Evolutionary conservation across 2,329 filamentous ascomycete genomes (phyloP).

Genomic region (Talaromyces piceae): DNA sequence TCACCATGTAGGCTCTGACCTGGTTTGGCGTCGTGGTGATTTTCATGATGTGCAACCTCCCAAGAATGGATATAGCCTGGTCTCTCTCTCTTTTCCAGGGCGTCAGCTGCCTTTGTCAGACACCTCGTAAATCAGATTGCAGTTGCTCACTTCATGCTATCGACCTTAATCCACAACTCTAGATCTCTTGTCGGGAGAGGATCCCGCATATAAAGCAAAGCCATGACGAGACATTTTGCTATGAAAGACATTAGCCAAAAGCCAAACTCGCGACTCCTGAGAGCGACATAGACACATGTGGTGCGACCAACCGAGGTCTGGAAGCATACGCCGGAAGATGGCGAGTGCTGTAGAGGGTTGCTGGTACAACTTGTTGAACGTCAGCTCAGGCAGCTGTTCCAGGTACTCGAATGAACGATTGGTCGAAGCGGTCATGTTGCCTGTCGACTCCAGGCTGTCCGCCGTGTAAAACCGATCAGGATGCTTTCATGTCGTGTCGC

Average conservation of each 20-base stretch:
- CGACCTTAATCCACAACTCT: constrained; percentile 75
- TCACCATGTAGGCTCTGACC: constrained; percentile 66
- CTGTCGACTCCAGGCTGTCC: constrained; percentile 14
- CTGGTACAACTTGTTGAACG: constrained; percentile 86
- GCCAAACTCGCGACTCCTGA: not conserved
- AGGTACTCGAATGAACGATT: constrained; percentile 76
- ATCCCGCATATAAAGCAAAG: constrained; percentile 79
- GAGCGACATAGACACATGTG: not conserved
- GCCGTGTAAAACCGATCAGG: constrained; percentile 18
- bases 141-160: constrained; percentile 46
- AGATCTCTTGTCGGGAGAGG: constrained; percentile 74
- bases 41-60: constrained; percentile 76
- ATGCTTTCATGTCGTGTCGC: constrained; percentile 20
- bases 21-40: constrained; percentile 54
- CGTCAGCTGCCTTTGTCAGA: not conserved
- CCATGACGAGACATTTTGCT: constrained; percentile 96
- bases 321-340: constrained; percentile 94
- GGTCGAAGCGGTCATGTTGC: constrained; percentile 49
- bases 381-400: constrained; percentile 81
- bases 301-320: constrained; percentile 63
- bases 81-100: constrained; percentile 61
- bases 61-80: constrained; percentile 71
- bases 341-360: constrained; percentile 92
- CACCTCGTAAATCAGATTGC: constrained; percentile 2
- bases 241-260: constrained; percentile 6